These are phyloP conservation scores for Cryptosporidium parvum DNA, from an alignment of 169 alveolate species.

Conservation along the genomic window DNA sequence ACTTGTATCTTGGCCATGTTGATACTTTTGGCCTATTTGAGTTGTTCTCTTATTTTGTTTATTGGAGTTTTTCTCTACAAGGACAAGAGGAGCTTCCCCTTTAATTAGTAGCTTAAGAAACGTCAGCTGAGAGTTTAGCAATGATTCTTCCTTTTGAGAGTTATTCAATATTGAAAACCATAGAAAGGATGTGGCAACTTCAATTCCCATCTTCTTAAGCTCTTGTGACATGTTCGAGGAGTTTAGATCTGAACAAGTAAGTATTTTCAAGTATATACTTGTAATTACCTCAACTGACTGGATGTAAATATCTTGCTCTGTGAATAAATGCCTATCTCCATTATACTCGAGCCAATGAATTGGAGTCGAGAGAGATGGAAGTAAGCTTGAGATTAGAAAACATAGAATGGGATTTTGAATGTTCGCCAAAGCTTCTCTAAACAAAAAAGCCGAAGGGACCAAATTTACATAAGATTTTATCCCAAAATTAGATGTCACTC, in stretches of 20 bases:
- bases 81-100: constrained; percentile 33
- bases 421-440: constrained; percentile 25
- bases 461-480: constrained; percentile 7
- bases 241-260: background rate
- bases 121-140: constrained; percentile 26
- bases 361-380: constrained; percentile 56
- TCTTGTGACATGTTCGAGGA: constrained; percentile 15
- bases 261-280: background rate
- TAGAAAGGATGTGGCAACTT: constrained; percentile 25
- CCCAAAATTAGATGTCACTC: constrained; percentile 31
- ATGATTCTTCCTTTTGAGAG: background rate
- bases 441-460: constrained; percentile 13
- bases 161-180: constrained; percentile 53
- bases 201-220: constrained; percentile 21
- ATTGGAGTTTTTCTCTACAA: background rate
- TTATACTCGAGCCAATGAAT: constrained; percentile 34
- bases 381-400: constrained; percentile 18
- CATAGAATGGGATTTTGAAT: constrained; percentile 41
- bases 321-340: constrained; percentile 15
- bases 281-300: constrained; percentile 21
- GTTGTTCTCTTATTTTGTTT: background rate
- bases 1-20: constrained; percentile 8
- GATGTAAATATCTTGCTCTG: background rate
- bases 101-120: constrained; percentile 17
- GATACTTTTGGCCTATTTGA: background rate